phyloP scores from a whole-genome alignment of 1,284 basidiomycete genomes.

The Malassezia dermatis region DNA sequence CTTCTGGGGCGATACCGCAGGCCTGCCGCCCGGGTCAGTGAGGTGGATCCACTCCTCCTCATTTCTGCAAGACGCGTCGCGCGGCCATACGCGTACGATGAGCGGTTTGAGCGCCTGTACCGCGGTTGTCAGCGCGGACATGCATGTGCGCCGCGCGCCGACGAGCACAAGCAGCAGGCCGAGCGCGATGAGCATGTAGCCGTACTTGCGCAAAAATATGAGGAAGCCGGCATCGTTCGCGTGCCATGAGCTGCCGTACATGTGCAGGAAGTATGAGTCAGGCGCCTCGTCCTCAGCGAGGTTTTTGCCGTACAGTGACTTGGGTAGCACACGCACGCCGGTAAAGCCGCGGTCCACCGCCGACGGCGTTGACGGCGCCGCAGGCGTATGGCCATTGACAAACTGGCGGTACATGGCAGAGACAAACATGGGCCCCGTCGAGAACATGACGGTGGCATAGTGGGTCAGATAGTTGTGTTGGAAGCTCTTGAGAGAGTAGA shows the following conservation, averaged over 20 bases:
- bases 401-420: slow-evolving; percentile 40
- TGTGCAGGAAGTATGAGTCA: slow-evolving; percentile 75
- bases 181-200: slow-evolving; percentile 25
- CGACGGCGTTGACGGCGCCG: slow-evolving; percentile 72
- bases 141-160: slow-evolving; percentile 4
- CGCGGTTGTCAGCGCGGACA: background rate
- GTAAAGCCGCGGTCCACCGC: slow-evolving; percentile 55
- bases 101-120: background rate
- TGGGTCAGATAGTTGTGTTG: slow-evolving; percentile 86
- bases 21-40: background rate
- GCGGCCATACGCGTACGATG: background rate
- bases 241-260: slow-evolving; percentile 87
- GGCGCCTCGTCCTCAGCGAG: slow-evolving; percentile 71
- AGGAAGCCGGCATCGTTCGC: slow-evolving; percentile 48
- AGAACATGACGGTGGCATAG: slow-evolving; percentile 99
- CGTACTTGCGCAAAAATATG: slow-evolving; percentile 41
- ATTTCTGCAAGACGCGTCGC: background rate
- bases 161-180: background rate
- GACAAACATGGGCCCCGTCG: slow-evolving; percentile 61
- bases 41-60: slow-evolving; percentile 2
- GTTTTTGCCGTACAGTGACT: slow-evolving; percentile 92
- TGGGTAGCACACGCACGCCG: slow-evolving; percentile 71
- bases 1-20: background rate
- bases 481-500: slow-evolving; percentile 79
- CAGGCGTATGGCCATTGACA: slow-evolving; percentile 65